Percentiles rank a stretch among this genome's conserved stretches.
These are phyloP conservation scores for Lichtheimia hyalospora DNA, from an alignment of 371 early-diverging fungal genomes.

Conservation along the genomic window DNA sequence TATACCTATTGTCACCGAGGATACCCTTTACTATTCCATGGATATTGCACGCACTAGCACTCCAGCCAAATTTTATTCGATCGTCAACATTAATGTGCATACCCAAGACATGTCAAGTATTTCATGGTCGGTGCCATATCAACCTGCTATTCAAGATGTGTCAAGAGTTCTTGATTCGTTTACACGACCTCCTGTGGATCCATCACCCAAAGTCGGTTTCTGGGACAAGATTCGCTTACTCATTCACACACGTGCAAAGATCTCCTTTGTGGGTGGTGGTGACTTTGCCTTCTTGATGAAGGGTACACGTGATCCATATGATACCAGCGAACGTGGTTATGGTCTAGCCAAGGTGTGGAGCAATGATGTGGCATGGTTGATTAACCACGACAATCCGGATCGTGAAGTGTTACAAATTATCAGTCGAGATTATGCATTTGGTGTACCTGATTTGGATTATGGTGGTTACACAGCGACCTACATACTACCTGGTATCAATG, in stretches of 20 bases:
- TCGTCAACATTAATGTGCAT: constrained; percentile 50
- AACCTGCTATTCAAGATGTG: constrained; percentile 68
- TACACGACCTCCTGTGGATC: constrained; percentile 66
- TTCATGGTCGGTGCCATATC: constrained; percentile 63
- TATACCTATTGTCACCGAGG: constrained; percentile 16
- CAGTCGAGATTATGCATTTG: constrained; percentile 47
- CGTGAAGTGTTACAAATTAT: constrained; percentile 49
- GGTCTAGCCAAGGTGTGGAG: constrained; percentile 52
- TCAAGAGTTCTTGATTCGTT: constrained; percentile 61
- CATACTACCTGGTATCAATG: constrained; percentile 11
- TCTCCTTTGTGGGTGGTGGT: constrained; percentile 61
- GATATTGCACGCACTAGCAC: constrained; percentile 53
- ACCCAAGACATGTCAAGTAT: constrained; percentile 36
- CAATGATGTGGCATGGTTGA: constrained; percentile 33
- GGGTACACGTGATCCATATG: constrained; percentile 50
- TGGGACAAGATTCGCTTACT: constrained; percentile 80
- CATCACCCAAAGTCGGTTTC: constrained; percentile 68
- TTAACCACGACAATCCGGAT: constrained; percentile 42
- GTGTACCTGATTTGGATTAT: constrained; percentile 44
- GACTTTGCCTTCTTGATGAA: constrained; percentile 52
- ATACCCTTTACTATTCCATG: constrained; percentile 27
- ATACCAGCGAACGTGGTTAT: constrained; percentile 39
- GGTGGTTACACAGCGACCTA: constrained; percentile 33
- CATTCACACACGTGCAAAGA: constrained; percentile 58
- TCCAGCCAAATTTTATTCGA: constrained; percentile 66